These are phyloP conservation scores for Holtermanniella nyarrowii DNA, from an alignment of 768 basidiomycete genomes.

Conservation along the genomic window DNA sequence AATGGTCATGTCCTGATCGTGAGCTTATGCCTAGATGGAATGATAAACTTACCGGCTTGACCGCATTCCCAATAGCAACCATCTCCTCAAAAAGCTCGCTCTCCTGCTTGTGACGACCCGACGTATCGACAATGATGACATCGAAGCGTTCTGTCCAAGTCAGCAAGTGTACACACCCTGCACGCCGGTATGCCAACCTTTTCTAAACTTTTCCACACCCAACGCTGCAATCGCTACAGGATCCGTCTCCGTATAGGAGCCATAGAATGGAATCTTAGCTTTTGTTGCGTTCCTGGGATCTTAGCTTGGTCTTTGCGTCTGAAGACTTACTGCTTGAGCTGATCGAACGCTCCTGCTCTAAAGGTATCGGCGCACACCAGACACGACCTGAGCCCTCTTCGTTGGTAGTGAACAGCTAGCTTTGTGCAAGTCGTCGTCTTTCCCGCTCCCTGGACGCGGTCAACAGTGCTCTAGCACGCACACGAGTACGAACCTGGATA, in stretches of 20 bases:
- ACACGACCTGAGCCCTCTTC: constrained; percentile 88
- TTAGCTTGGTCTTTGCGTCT: neutral
- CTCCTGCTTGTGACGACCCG: constrained; percentile 94
- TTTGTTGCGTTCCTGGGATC: constrained; percentile 69
- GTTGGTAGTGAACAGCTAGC: constrained; percentile 93
- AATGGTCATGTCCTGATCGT: constrained; percentile 66
- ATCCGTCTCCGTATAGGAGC: constrained; percentile 97
- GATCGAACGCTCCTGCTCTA: constrained; percentile 98
- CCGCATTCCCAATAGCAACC: constrained; percentile 88
- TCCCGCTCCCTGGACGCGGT: constrained; percentile 66
- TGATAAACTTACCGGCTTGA: constrained; percentile 56
- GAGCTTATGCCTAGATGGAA: neutral
- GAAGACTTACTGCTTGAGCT: constrained; percentile 64
- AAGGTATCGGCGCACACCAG: constrained; percentile 99
- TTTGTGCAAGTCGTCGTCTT: constrained; percentile 99
- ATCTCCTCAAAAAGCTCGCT: constrained; percentile 94
- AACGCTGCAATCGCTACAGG: constrained; percentile 89
- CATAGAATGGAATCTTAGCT: constrained; percentile 97
- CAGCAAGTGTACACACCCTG: neutral
- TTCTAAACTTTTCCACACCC: constrained; percentile 93
- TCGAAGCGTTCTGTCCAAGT: constrained; percentile 67
- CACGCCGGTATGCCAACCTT: constrained; percentile 42
- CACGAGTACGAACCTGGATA: constrained; percentile 56
- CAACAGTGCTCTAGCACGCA: neutral
- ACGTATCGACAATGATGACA: constrained; percentile 96